Base-by-base conservation (phyloP, 2,329 filamentous ascomycete species). In the Falciphora oryzae region DNA sequence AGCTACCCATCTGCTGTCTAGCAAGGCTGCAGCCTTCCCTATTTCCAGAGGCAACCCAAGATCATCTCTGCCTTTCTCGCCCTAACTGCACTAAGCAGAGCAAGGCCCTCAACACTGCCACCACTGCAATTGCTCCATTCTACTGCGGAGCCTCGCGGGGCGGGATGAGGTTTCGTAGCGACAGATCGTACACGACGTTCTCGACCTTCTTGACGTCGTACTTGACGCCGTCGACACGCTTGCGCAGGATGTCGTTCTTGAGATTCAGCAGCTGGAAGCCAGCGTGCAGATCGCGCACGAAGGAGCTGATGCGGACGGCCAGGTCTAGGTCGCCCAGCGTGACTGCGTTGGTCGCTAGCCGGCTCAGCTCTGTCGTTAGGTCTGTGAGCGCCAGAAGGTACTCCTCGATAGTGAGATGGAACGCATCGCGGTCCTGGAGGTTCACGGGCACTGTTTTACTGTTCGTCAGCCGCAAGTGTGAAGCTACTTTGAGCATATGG, bases 181-280 rank as follows among this genome's bases (percentile, higher is more conserved):
- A 94, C 65, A 99, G 80, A 75, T 99, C 95, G 73, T 99, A 99
- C 62, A 98, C 94, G 16, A 99, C 93, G 74, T 98, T 95, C 81
- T 99, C 95, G 16, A 97, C 92, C 75, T 96, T 94, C 83, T 98
- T 99, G 72, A 99, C 92, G 71, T 90, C 89, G 75, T 99, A 99
- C 82, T 99, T 99, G 77, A 99, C 90, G 6, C 89, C 90, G 78
- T 99, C 95, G 65, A 92, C 92, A 67, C 92, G 85, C 79, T 93
- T 92, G 66, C 95, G 85, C 72, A 99, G 78, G 28, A 88, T 88
- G 75, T 99, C 95, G 72, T 99, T 99, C 83, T 98, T 98, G 70
- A 99, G 82, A 75, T 99, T 99, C 69, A 99, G 85, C 69, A 98
- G 86, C 83, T 98, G 95, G 79, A 99, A 99, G 22, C 94, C 95